Base-by-base conservation (phyloP, 1,139 yeast genomes). In the Eremothecium cymbalariae region DNA sequence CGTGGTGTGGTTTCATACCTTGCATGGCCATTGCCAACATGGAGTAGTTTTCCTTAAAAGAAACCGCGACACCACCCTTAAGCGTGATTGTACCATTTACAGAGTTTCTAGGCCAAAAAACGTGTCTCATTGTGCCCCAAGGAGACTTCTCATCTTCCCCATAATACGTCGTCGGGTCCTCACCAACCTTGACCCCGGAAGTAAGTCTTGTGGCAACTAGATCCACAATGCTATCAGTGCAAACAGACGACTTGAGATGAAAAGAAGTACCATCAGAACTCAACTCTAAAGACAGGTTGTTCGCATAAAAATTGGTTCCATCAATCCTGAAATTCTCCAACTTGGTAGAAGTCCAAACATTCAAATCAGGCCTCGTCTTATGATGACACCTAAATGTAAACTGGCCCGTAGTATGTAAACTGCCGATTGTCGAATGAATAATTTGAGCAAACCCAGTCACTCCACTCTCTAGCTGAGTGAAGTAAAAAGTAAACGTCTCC, bases 1-100 rank as follows among this genome's bases (percentile, higher is more conserved):
- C 96, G 61, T 90, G 98, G 60, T 90, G 97, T 9, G 98, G 98
- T 62, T 90, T 90, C 97, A 90, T 88, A 42, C 97, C 97, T 65
- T 90, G 98, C 48, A 86, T 64, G n/a, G 98, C 98, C 94, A 84
- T 81, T 33, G 90, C 95, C 57, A 78, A 86, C 94, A 88, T 81
- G 38, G 85, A 75, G 38, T 53, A 64, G 28, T 83, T 85, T 24
- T 71, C 65, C 36, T 43, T 44, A 41, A 39, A 42, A 8, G 42
- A 40, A 38, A 11, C 50, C 49, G 27, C 51, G 47, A 24, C 41
- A 37, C 24, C 38, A 25, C 31, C 39, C 45, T 28, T 43, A 42
- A 22, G 36, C 24, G 16, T 36, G 34, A 90, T 63, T 19, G 73
- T 66, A 49, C 98, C 98, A 15, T 53, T 53, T 30, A 76, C 80